Base-by-base conservation (phyloP, 768 basidiomycete genomes). In the Lentinula boryana region DNA sequence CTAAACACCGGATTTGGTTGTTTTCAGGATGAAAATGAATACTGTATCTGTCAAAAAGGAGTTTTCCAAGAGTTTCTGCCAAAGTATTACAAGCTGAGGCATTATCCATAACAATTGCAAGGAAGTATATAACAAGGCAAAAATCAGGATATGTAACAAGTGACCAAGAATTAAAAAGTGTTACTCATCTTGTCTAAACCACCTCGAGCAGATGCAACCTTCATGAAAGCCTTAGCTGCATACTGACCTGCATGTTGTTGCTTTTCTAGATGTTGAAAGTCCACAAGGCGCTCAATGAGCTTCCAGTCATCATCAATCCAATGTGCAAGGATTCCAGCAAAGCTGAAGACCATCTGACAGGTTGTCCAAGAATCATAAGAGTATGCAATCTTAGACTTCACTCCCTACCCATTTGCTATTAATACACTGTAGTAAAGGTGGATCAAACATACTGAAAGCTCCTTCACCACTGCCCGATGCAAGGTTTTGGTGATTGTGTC, bases 61-160 rank as follows among this genome's bases (percentile, higher is more conserved):
- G 50, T 5, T 62, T 63, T 9, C 65, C 63, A 2, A 66, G 56
- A 0, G 68, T 67, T 7, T 52, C 23, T 7, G 72, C 49, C 7
- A 78, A 61, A 5, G 76, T 72, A 62, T 76, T 66, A 52, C 75
- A 75, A 15, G 68, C 62, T 0, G 68, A 63, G 0, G 72, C 75
- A 67, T 76, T 78, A 61, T 76, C 71, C 18, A 66, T 69, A 0
- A 69, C 68, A 18, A 72, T n/a, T 43, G 51, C 60, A 8, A 67
- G 51, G 63, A 36, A 36, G 35, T 36, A 36, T 36, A 36, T 36
- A 36, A 5, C 10, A 36, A n/a, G n/a, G n/a, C n/a, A n/a, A n/a
- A n/a, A n/a, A n/a, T n/a, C n/a, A n/a, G n/a, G n/a, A n/a, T n/a
- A n/a, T n/a, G n/a, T n/a, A n/a, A n/a, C n/a, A n/a, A n/a, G 35